Evolutionary conservation across 331 rosid genomes (phyloP), one percentile per base, ranked within the genome.

Genomic region (Malus hybrid): DNA sequence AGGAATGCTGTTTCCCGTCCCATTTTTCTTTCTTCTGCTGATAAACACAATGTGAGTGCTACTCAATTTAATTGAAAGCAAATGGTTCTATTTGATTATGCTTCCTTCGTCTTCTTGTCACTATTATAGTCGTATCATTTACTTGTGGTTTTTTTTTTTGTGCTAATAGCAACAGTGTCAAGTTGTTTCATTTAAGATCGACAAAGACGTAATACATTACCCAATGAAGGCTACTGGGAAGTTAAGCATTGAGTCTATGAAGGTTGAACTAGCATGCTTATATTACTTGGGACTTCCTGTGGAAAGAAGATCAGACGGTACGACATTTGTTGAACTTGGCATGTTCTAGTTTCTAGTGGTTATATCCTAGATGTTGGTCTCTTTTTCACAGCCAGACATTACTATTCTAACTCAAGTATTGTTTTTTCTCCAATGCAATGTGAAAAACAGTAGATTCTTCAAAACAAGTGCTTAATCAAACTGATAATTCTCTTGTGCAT

Each of bases 291-390:
- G 84, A 73, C 88, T 90, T 82, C 95, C 93, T 27, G 7, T 61
- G 14, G 96, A 90, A 81, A 91, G 78, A 84, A 86, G 79, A 87
- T 88, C 92, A 24, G 97, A 87, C 67, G 98, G 98, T 91, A 91
- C 48, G 73, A 82, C 50, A 78, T 46, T 75, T 61, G 16, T 62
- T 78, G 42, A 67, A 44, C 19, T 55, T 31, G 62, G 34, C 39
- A 20, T 65, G 67, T 20, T 73, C 18, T 39, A 57, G 22, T 76
- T 69, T 19, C 62, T 59, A 36, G 29, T 74, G 60, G 74, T 44
- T 59, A 59, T 1, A 1, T 7, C 57, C 14, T 54, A 7, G 27
- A 1, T 39, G 7, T 59, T 59, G 67, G 16, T 28, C 63, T 27
- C 44, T 36, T 36, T 36, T 36, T 36, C 44, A 36, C 44, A 36